Evolutionary conservation across 1,139 yeast genomes (phyloP), one percentile per base, ranked within the genome.

Genomic region (Protomyces lactucae-debilis): DNA sequence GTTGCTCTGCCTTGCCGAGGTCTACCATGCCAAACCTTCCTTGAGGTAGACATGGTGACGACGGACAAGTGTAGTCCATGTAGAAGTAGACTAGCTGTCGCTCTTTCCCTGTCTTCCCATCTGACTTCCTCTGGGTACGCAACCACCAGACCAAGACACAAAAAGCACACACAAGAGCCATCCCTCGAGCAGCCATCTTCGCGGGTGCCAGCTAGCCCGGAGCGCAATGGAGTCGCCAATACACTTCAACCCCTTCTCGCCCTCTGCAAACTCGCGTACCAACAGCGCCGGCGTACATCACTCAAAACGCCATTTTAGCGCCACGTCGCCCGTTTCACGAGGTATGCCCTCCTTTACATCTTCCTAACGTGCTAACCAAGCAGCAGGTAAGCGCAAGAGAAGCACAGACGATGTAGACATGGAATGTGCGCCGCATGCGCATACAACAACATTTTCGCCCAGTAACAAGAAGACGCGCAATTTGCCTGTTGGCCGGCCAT

Each of bases 401-500:
- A 52, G 37, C 3, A 9, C 43, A 9, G 63, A 59, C 18, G 63
- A 59, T 52, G 43, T 59, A 10, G 63, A 59, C 36, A 59, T 40
- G 52, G 63, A 59, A 18, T n/a, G 16, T n/a, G 16, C 16, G 16
- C 43, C 14, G 14, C 43, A 37, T n/a, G 9, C 48, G 28, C 55
- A 21, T 55, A 37, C 39, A 18, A 28, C 45, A 36, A 9, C 16
- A n/a, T 28, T 28, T 28, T 39, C 56, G 12, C 55, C 40, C 12
- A 18, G 40, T n/a, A 40, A 12, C 28, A 69, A 69, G 52, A 65
- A 70, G 9, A 64, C 67, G 9, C 66, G 70, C 18, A 67, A 64
- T 16, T 64, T 68, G 55, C 65, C 68, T 5, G 40, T 65, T 8
- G 77, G 79, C 9, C 74, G 76, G 23, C 78, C 75, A 1, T 78